Base-by-base conservation (phyloP, 129 eudicot species). In the Scalesia atractyloides region DNA sequence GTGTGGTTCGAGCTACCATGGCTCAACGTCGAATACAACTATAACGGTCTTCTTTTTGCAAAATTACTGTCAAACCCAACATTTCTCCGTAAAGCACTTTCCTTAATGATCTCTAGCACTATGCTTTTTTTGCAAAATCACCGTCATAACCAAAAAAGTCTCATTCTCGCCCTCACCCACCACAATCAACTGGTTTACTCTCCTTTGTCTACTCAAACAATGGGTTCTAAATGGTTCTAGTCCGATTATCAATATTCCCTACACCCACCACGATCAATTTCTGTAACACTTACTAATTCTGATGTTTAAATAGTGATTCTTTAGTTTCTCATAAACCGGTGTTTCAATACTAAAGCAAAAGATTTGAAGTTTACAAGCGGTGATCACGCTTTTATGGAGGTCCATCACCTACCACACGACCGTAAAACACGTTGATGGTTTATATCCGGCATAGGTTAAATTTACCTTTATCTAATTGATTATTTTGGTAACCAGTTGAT, bases 291-390 rank as follows among this genome's bases (percentile, higher is more conserved):
- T 36, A 4, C 18, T 33, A 58, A 0, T 0, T n/a, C 76, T 74
- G 8, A 34, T 43, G 4, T 37, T 74, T 13, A 33, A 52, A 8
- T 73, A 81, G 15, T 70, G 80, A 69, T 58, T 75, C 54, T 84
- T 84, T 65, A 77, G 70, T 22, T 83, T 86, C 64, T 39, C 80
- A 17, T 36, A 33, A 37, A 73, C 66, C 16, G 59, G 34, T 1
- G 11, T 86, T 14, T 49, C 74, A 1, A 64, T 44, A 36, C 82
- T 86, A 60, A 77, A 86, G 4, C 7, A 46, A 3, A 54, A 44
- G 30, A 86, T 86, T 22, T 83, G 88, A n/a, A 62, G 83, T 53
- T 53, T 86, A 3, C 91, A 86, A 44, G 81, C 86, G 4, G 69
- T 83, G 7, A 10, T 66, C 9, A 86, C 84, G 41, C 82, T 70